Conservation (phyloP, 805 yeast species). For the Yarrowia hollandica region DNA sequence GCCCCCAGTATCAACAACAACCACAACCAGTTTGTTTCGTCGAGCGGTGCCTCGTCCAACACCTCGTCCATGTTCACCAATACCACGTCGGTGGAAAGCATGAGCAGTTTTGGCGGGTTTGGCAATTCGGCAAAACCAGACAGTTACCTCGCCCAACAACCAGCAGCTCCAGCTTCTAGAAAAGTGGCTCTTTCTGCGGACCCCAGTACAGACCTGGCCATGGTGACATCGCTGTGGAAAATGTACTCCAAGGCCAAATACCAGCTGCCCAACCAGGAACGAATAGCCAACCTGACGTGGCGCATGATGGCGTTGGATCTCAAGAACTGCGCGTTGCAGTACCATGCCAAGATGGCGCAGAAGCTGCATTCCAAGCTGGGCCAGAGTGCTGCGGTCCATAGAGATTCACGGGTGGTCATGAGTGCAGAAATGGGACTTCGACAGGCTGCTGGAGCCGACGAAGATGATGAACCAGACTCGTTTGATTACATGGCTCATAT, state of each 20-base stretch:
- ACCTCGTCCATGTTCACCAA: conserved; percentile 8
- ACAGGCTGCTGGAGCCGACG: neutral
- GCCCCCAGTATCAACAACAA: too few relatives aligned
- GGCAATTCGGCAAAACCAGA: neutral
- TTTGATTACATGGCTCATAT: conserved; percentile 68
- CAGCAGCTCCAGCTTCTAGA: neutral
- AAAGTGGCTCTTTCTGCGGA: neutral
- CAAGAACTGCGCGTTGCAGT: conserved; percentile 16
- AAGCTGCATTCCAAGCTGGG: conserved; percentile 20
- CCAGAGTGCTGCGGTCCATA: neutral
- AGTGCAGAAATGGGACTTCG: neutral
- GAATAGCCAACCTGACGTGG: conserved; percentile 89
- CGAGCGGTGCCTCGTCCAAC: conserved; percentile 14
- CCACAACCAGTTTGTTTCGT: neutral
- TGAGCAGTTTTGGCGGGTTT: conserved; percentile 7
- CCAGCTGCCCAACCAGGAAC: conserved; percentile 65
- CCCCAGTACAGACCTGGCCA: conserved; percentile 14
- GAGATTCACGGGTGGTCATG: neutral
- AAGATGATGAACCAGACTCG: conserved; percentile 33
- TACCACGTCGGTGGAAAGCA: conserved; percentile 14
- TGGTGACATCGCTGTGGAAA: conserved; percentile 55
- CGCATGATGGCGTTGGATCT: conserved; percentile 58
- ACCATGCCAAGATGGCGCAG: conserved; percentile 20
- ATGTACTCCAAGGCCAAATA: conserved; percentile 78
- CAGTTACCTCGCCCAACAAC: neutral